Evolutionary conservation across 1,284 basidiomycete species (phyloP), one percentile per base, ranked within the genome.

Genomic region (Malassezia nana): DNA sequence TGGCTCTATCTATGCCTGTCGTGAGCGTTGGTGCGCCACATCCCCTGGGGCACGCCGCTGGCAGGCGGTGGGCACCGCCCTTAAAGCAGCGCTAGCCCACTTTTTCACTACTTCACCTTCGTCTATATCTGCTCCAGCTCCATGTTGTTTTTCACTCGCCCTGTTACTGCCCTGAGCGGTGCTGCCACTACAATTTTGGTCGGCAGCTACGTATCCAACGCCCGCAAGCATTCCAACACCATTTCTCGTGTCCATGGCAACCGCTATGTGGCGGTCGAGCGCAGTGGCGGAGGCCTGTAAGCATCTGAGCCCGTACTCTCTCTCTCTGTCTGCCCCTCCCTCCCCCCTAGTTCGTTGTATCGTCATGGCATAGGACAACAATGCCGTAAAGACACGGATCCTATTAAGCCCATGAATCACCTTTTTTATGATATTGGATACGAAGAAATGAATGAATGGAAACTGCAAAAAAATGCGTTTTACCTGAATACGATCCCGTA

Each of bases 221-320:
- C 46, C 6, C 53, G 53, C 28, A 24, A 35, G 16, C 12, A 12
- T 8, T 42, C 53, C 10, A 20, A 46, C 8, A 9, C 20, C 18
- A 26, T 30, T 4, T 24, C 54, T 8, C 7, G 3, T 9, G n/a
- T 16, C 15, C 6, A 28, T 15, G 54, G 54, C 0, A 51, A 51
- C 49, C 54, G 54, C 31, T 39, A 16, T 26, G 54, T 56, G 7
- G 9, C 48, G 1, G 49, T 56, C 3, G 54, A 56, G 30, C 54
- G 54, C 26, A 56, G 54, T 30, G 28, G 49, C 12, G 54, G 54
- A 20, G 54, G 54, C n/a, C 18, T 56, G 13, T 56, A 46, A 50
- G 35, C 22, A 9, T 15, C 20, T 42, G 40, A 18, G 8, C 35
- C 15, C 15, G 31, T 15, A n/a, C n/a, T n/a, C n/a, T n/a, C n/a